These are phyloP conservation scores for Aegilops umbellulata DNA, from an alignment of 176 grass and related monocot species.

Conservation along the genomic window DNA sequence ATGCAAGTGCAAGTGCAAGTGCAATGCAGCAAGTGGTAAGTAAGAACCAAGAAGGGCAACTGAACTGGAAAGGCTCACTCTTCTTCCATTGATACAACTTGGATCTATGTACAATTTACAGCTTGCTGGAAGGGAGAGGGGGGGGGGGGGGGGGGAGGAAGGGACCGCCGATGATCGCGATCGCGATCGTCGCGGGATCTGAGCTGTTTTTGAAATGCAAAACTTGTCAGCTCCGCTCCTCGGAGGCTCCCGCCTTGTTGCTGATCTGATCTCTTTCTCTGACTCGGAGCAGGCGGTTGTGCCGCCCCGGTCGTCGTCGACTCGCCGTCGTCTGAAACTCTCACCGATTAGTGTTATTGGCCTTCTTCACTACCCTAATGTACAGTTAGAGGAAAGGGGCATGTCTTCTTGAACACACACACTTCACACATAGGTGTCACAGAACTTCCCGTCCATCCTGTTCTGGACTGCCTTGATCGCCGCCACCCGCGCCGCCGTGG, in stretches of 20 bases:
- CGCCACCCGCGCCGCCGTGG: constrained; percentile 49
- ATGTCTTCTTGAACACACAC: constrained; percentile 21
- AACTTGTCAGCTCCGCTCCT: constrained; percentile 25
- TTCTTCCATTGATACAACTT: constrained; percentile 62
- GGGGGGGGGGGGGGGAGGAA: background rate
- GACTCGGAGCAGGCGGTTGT: constrained; percentile 53
- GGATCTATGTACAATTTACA: constrained; percentile 67
- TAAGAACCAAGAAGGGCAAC: background rate
- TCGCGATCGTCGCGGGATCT: background rate
- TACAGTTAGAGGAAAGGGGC: constrained; percentile 55
- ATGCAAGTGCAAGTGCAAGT: constrained; percentile 21
- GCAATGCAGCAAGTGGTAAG: background rate
- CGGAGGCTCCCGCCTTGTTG: constrained; percentile 34
- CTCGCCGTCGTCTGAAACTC: constrained; percentile 38
- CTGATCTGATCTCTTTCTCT: constrained; percentile 32
- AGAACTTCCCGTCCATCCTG: constrained; percentile 71
- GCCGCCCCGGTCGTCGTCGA: constrained; percentile 51
- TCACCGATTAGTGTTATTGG: constrained; percentile 54
- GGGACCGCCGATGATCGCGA: constrained; percentile 26
- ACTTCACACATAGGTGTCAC: constrained; percentile 53
- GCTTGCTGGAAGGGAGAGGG: constrained; percentile 22
- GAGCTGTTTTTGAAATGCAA: constrained; percentile 31
- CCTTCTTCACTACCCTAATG: constrained; percentile 56
- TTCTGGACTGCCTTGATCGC: constrained; percentile 74
- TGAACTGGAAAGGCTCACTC: constrained; percentile 23